Evolutionary conservation across 2,329 filamentous ascomycete genomes (phyloP).

Genomic region (Clonostachys chloroleuca): DNA sequence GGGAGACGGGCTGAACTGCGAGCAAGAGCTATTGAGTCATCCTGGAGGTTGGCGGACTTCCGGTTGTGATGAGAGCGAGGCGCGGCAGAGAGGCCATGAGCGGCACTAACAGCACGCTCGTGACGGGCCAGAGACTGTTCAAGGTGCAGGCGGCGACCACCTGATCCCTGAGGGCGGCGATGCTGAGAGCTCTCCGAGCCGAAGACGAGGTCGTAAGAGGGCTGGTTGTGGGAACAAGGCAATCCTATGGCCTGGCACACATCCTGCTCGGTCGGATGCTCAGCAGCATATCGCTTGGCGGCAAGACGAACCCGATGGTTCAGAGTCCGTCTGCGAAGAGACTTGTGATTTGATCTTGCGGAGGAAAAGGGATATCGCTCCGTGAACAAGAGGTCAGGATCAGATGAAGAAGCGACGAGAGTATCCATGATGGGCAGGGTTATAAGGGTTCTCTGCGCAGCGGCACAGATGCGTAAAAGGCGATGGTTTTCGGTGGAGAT

Average conservation of each 20-base stretch:
- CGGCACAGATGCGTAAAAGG: too few relatives aligned
- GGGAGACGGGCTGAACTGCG: conserved; percentile 26
- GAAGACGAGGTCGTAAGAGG: too few relatives aligned
- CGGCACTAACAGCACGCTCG: too few relatives aligned
- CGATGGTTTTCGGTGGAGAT: neutral
- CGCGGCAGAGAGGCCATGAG: too few relatives aligned
- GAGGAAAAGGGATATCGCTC: too few relatives aligned
- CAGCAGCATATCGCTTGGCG: conserved; percentile 2
- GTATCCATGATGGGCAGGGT: neutral
- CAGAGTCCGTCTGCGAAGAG: conserved; percentile 1
- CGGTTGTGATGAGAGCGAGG: too few relatives aligned
- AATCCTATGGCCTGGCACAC: neutral
- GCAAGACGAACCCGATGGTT: conserved; percentile 4
- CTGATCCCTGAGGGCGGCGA: neutral
- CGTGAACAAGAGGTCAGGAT: too few relatives aligned
- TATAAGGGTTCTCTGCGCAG: too few relatives aligned
- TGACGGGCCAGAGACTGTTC: too few relatives aligned
- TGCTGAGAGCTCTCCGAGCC: neutral
- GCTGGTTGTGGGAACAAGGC: neutral
- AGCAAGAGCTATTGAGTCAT: conserved; percentile 27
- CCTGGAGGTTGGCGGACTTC: neutral
- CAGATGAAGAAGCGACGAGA: too few relatives aligned
- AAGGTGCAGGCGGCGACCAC: neutral
- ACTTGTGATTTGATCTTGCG: too few relatives aligned
- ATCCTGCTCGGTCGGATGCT: neutral